Evolutionary conservation across 2,329 filamentous ascomycete genomes (phyloP), one percentile per base, ranked within the genome.

Genomic region (Ustulina deusta): DNA sequence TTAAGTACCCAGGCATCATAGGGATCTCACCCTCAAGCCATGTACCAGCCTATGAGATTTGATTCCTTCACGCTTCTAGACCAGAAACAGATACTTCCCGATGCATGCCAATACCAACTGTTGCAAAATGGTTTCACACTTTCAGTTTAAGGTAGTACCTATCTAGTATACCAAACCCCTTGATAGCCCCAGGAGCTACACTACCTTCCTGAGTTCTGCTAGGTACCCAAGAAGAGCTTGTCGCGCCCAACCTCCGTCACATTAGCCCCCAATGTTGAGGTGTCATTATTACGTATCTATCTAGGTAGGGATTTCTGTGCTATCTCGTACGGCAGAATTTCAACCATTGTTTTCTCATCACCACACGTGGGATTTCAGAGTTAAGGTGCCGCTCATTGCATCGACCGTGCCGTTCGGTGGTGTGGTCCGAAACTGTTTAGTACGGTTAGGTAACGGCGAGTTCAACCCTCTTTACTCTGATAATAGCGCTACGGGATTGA

Each of bases 101-200:
- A 52, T 11, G 52, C 52, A 58, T 13, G 59, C 46, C 58, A 61
- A 66, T 56, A 20, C 40, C 61, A 61, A 48, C n/a, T 51, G 61
- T 65, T 65, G 51, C 65, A 65, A 48, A 34, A 57, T 20, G 34
- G 65, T 68, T 68, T 68, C 61, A 64, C 25, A 29, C 48, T 49
- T 20, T 27, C 34, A 59, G 32, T 54, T 32, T 34, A 59, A n/a
- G n/a, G n/a, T 32, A 20, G 42, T 46, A 20, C 46, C n/a, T 25
- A n/a, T n/a, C n/a, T n/a, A n/a, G n/a, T n/a, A 56, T 51, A 48
- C 55, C 42, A 20, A 48, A 40, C 49, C 61, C 65, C 61, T 64
- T 25, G 56, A 22, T 27, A 20, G 13, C 44, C 11, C 48, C 48
- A n/a, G n/a, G n/a, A n/a, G n/a, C n/a, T n/a, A n/a, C n/a, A n/a